Conservation (phyloP, 148 eudicot species). For the Fallopia convolvulus region DNA sequence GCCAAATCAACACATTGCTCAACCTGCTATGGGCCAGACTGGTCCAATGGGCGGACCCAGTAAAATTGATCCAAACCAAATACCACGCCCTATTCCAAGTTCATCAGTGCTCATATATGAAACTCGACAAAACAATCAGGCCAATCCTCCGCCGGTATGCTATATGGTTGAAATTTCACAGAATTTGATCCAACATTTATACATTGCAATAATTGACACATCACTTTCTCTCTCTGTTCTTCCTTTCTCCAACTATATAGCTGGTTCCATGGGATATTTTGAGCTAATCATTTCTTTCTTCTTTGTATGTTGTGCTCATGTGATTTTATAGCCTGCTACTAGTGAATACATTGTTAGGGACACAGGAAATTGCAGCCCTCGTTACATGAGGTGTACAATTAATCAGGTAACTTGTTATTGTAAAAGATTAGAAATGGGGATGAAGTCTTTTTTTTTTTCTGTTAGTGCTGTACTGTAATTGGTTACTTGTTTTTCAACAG, state of each 20-base stretch:
- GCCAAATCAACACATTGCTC: constrained; percentile 61
- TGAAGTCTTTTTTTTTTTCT: constrained; percentile 3
- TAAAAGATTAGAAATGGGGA: constrained; percentile 5
- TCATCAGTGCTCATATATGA: constrained; percentile 64
- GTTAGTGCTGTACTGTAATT: constrained; percentile 11
- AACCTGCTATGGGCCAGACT: constrained; percentile 58
- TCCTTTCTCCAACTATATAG: background rate
- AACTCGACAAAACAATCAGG: constrained; percentile 88
- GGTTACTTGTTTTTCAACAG: constrained; percentile 29
- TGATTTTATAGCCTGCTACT: constrained; percentile 61
- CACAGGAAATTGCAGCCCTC: constrained; percentile 97
- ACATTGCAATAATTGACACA: background rate
- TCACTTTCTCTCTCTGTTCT: background rate
- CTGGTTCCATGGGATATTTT: background rate
- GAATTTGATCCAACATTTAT: background rate
- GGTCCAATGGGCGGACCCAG: constrained; percentile 53
- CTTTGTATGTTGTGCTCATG: background rate
- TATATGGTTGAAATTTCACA: background rate
- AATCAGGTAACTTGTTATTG: constrained; percentile 53
- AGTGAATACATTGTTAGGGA: constrained; percentile 81
- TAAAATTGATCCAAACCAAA: constrained; percentile 90
- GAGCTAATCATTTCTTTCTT: background rate
- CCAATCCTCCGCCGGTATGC: constrained; percentile 95
- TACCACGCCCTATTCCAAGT: constrained; percentile 78
- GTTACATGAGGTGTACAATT: constrained; percentile 90